Evolutionary conservation across 345 rosid genomes (phyloP).

Genomic region (Gynandropsis gynandra): DNA sequence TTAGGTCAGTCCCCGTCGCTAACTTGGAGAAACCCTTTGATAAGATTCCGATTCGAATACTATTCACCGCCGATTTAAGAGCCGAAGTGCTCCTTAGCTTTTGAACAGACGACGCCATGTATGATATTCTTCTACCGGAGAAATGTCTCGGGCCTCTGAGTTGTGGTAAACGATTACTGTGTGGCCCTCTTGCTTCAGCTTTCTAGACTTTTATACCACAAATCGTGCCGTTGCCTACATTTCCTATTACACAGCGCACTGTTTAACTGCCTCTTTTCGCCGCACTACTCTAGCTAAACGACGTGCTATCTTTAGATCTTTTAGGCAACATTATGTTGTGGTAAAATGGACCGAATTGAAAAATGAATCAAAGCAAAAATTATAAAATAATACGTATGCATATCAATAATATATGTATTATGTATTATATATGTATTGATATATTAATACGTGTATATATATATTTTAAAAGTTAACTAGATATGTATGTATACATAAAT

Average conservation of each 20-base stretch:
- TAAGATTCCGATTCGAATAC: constrained; percentile 25
- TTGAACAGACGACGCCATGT: constrained; percentile 51
- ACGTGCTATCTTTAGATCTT: too few relatives aligned
- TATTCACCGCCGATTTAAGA: constrained; percentile 25
- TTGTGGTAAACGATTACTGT: neutral
- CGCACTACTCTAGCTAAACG: too few relatives aligned
- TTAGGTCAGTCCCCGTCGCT: constrained; percentile 54
- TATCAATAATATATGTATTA: too few relatives aligned
- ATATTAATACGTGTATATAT: too few relatives aligned
- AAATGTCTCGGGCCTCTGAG: neutral
- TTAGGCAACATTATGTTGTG: too few relatives aligned
- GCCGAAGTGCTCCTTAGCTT: constrained; percentile 37
- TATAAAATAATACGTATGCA: too few relatives aligned
- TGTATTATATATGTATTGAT: too few relatives aligned
- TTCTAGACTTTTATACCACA: neutral
- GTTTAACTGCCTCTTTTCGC: constrained; percentile 4
- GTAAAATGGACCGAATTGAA: too few relatives aligned
- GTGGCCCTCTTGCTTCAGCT: neutral
- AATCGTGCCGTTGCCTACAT: constrained; percentile 13
- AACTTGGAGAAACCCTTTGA: constrained; percentile 54
- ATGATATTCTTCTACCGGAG: constrained; percentile 5
- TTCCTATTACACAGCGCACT: constrained; percentile 2
- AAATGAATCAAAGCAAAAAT: too few relatives aligned
- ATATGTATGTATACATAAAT: too few relatives aligned
- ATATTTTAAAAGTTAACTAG: too few relatives aligned